phyloP scores from a whole-genome alignment of 2,329 filamentous ascomycete species.

The Coniochaeta prunicola region DNA sequence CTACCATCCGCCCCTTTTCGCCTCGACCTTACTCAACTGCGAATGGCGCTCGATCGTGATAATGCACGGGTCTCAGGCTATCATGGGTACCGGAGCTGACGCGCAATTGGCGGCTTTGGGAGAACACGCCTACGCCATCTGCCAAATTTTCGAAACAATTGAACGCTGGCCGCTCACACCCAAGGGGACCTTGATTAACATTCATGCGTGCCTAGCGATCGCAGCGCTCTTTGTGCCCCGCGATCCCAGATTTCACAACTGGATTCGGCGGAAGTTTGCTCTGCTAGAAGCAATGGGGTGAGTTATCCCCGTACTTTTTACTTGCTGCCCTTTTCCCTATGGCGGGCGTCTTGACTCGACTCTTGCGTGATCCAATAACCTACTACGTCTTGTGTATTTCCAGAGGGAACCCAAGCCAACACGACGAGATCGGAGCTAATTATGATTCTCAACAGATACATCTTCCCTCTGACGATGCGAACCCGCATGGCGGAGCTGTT shows the following conservation, averaged over 20 bases:
- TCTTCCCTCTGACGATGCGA: conserved; percentile 70
- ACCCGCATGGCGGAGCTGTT: conserved; percentile 70
- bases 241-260: conserved; percentile 65
- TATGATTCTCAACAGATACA: conserved; percentile 54
- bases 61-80: conserved; percentile 73
- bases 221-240: conserved; percentile 73
- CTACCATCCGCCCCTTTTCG: conserved; percentile 63
- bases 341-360: background rate
- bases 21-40: conserved; percentile 65
- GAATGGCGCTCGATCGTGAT: conserved; percentile 74
- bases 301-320: conserved; percentile 23
- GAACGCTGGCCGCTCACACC: conserved; percentile 64
- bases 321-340: background rate
- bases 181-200: conserved; percentile 61
- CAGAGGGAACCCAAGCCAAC: background rate
- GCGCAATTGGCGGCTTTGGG: conserved; percentile 42
- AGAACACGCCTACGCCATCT: conserved; percentile 59
- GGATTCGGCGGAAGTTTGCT: conserved; percentile 74
- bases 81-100: conserved; percentile 43
- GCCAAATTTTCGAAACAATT: conserved; percentile 73
- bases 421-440: background rate
- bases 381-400: background rate
- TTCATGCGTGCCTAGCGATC: conserved; percentile 71
- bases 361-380: background rate
- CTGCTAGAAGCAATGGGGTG: conserved; percentile 73